Percentiles rank a stretch among this genome's conserved stretches.
Evolutionary conservation across 129 eudicot genomes (phyloP).

Genomic region (Escallonia rubra): DNA sequence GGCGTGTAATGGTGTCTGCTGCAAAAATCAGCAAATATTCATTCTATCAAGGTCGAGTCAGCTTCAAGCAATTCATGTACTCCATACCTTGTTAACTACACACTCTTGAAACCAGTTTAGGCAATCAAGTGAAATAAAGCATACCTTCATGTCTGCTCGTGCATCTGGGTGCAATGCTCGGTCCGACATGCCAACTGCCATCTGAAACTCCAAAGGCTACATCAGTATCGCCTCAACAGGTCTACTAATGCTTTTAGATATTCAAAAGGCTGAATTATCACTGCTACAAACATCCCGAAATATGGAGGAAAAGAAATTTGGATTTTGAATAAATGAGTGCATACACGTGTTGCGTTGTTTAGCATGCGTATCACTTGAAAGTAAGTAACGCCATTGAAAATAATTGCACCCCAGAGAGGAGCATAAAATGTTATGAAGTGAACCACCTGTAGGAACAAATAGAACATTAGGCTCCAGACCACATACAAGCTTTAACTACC

Average conservation of each 20-base stretch:
- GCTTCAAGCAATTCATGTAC: background rate
- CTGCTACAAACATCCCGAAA: background rate
- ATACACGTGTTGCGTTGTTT: constrained; percentile 92
- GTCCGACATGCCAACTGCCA: constrained; percentile 95
- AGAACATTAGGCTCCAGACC: background rate
- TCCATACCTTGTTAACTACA: too few relatives aligned
- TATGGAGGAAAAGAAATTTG: constrained; percentile 4
- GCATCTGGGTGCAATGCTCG: constrained; percentile 63
- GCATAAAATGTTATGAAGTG: constrained; percentile 92
- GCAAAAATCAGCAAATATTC: background rate
- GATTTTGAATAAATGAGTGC: constrained; percentile 23
- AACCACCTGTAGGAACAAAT: constrained; percentile 53
- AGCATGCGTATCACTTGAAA: constrained; percentile 99
- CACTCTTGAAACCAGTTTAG: too few relatives aligned
- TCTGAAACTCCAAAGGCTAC: constrained; percentile 44
- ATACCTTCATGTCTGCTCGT: constrained; percentile 83
- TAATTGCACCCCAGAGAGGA: constrained; percentile 98
- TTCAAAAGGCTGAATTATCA: background rate
- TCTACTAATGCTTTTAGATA: background rate
- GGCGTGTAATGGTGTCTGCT: too few relatives aligned
- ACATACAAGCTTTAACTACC: too few relatives aligned
- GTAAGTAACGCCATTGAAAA: constrained; percentile 88
- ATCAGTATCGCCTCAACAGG: constrained; percentile 7
- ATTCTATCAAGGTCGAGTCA: background rate
- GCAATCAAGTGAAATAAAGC: background rate